Percentiles rank a stretch among this genome's conserved stretches.
phyloP scores from a whole-genome alignment of 2,329 filamentous ascomycete genomes.

The Cadophora sp. region DNA sequence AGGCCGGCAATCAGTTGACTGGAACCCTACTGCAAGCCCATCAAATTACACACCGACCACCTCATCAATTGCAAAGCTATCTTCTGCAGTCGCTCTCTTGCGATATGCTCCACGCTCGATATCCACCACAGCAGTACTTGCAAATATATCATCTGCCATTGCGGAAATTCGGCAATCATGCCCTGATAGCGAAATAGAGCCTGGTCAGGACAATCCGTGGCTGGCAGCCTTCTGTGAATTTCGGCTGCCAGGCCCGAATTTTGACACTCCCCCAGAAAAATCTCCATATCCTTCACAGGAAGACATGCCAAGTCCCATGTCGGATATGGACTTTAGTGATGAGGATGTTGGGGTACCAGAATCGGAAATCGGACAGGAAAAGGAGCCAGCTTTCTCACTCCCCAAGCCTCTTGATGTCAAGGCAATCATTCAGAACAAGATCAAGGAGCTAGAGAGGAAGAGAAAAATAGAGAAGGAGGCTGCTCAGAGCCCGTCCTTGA shows the following conservation, averaged over 20 bases:
- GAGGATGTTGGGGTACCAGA: neutral
- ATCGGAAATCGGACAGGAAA: neutral
- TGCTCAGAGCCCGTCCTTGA: neutral
- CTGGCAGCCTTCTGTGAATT: neutral
- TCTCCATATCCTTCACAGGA: neutral
- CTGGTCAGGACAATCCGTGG: neutral
- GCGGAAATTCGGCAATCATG: neutral
- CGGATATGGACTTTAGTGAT: neutral
- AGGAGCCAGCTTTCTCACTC: neutral
- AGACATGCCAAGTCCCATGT: neutral
- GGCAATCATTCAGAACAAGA: neutral
- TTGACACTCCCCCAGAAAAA: neutral
- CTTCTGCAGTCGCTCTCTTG: too few species aligned
- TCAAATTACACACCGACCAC: too few species aligned
- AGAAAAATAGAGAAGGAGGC: conserved; percentile 1
- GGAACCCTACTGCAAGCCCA: neutral
- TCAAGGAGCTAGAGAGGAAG: neutral
- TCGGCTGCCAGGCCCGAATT: neutral
- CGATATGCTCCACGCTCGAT: too few species aligned
- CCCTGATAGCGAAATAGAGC: neutral
- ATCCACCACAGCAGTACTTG: neutral
- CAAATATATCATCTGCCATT: neutral
- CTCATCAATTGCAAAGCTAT: too few species aligned
- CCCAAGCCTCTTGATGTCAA: neutral
- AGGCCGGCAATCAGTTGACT: neutral